phyloP scores from a whole-genome alignment of 345 rosid species.

The Lumnitzera littorea region DNA sequence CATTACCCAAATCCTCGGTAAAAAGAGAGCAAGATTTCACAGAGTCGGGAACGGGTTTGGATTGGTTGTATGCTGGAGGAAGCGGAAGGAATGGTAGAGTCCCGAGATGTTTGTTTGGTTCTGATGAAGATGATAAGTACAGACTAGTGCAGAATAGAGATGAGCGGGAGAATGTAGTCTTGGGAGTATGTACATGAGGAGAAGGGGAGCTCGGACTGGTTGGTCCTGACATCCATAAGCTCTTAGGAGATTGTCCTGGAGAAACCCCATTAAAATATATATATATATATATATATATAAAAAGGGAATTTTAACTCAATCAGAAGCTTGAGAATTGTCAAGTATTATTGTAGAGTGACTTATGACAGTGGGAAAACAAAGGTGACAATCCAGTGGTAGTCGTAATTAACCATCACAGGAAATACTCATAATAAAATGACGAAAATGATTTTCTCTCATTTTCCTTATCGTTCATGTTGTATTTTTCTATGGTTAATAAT shows the following conservation, averaged over 20 bases:
- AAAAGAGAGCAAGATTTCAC: constrained; percentile 45
- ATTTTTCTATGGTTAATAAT: too few relatives aligned
- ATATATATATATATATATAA: neutral
- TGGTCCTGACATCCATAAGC: constrained; percentile 19
- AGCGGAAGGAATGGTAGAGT: constrained; percentile 83
- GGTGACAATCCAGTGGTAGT: too few relatives aligned
- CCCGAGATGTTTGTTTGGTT: constrained; percentile 45
- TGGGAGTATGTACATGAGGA: constrained; percentile 23
- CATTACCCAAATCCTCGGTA: constrained; percentile 41
- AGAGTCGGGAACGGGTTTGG: constrained; percentile 46
- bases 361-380: too few relatives aligned
- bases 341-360: too few relatives aligned
- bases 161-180: constrained; percentile 49
- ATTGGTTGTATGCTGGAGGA: constrained; percentile 41
- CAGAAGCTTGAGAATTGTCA: neutral
- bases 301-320: constrained; percentile 26
- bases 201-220: constrained; percentile 30
- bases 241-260: constrained; percentile 13
- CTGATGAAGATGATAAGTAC: constrained; percentile 73
- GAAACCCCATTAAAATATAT: constrained; percentile 8
- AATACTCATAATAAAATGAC: too few relatives aligned
- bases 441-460: too few relatives aligned
- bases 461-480: too few relatives aligned
- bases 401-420: too few relatives aligned
- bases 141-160: constrained; percentile 82